Evolutionary conservation across 2,329 filamentous ascomycete genomes (phyloP).

Genomic region (Fusarium begoniae): DNA sequence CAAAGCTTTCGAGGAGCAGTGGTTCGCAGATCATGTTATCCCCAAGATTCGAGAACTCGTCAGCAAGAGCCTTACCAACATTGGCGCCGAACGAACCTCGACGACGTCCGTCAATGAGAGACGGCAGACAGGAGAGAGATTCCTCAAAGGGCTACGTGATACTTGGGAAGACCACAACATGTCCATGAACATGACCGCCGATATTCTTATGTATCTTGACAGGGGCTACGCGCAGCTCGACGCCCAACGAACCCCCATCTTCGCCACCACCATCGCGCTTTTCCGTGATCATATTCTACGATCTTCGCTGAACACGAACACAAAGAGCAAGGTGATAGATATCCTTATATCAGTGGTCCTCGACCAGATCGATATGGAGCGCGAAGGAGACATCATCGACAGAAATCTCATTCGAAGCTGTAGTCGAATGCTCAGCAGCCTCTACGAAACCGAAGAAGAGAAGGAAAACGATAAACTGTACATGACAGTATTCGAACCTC

Average conservation of each 20-base stretch:
- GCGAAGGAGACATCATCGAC: constrained; percentile 89
- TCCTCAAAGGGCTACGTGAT: constrained; percentile 77
- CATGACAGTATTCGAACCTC: constrained; percentile 80
- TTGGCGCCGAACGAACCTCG: constrained; percentile 65
- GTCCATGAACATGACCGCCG: constrained; percentile 95
- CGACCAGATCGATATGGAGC: constrained; percentile 91
- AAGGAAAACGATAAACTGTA: constrained; percentile 84
- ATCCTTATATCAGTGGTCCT: constrained; percentile 85
- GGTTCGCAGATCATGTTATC: constrained; percentile 80
- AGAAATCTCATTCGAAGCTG: constrained; percentile 83
- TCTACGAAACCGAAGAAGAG: constrained; percentile 85
- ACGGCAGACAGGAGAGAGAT: constrained; percentile 81
- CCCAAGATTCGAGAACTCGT: constrained; percentile 76
- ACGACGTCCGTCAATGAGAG: constrained; percentile 79
- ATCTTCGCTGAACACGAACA: constrained; percentile 59
- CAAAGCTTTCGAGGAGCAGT: constrained; percentile 80
- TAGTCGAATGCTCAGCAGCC: constrained; percentile 86
- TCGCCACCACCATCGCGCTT: constrained; percentile 82
- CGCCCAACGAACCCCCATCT: constrained; percentile 77
- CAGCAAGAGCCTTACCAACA: constrained; percentile 69
- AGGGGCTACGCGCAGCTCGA: constrained; percentile 79
- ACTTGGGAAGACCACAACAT: constrained; percentile 91
- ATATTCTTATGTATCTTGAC: constrained; percentile 98
- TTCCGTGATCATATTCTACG: constrained; percentile 88
- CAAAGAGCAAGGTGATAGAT: constrained; percentile 68